Percentiles rank a stretch among this genome's conserved stretches.
phyloP scores from a whole-genome alignment of 2,329 filamentous ascomycete species.

The Arthrocladium fulminans region DNA sequence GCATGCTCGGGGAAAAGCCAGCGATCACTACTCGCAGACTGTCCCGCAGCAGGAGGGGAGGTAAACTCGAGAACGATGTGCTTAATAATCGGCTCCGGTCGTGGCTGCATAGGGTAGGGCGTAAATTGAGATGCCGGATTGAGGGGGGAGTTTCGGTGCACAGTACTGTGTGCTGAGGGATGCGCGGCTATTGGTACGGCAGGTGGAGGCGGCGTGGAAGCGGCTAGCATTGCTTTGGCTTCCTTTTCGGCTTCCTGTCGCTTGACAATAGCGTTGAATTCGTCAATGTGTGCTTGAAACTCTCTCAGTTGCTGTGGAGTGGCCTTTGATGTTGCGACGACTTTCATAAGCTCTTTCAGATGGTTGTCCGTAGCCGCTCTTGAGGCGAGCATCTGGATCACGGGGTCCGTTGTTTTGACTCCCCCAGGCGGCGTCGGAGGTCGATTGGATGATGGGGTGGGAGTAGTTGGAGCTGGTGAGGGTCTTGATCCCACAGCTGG shows the following conservation, averaged over 20 bases:
- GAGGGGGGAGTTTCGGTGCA: conserved; percentile 12
- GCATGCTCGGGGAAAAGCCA: conserved; percentile 42
- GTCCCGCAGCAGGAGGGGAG: conserved; percentile 32
- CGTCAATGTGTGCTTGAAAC: conserved; percentile 44
- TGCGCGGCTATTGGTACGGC: conserved; percentile 8
- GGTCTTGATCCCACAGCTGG: conserved; percentile 26
- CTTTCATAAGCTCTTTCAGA: conserved; percentile 43
- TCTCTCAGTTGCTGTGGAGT: conserved; percentile 40
- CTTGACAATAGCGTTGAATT: conserved; percentile 42
- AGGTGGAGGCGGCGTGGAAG: conserved; percentile 6
- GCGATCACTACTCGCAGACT: conserved; percentile 37
- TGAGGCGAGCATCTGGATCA: conserved; percentile 46
- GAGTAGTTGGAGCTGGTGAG: conserved; percentile 23
- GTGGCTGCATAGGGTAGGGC: conserved; percentile 26
- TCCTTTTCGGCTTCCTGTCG: conserved; percentile 28
- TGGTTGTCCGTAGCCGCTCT: conserved; percentile 41
- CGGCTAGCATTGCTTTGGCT: conserved; percentile 13
- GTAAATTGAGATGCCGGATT: conserved; percentile 18
- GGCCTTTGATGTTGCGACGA: conserved; percentile 43
- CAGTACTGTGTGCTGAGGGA: not conserved
- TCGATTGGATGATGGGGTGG: conserved; percentile 17
- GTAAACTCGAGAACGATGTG: conserved; percentile 42
- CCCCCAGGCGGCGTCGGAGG: conserved; percentile 27
- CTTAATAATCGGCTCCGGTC: conserved; percentile 35
- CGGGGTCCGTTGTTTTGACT: conserved; percentile 40